Base-by-base conservation (phyloP, 352 stramenopile species). In the Phytophthora meadii region DNA sequence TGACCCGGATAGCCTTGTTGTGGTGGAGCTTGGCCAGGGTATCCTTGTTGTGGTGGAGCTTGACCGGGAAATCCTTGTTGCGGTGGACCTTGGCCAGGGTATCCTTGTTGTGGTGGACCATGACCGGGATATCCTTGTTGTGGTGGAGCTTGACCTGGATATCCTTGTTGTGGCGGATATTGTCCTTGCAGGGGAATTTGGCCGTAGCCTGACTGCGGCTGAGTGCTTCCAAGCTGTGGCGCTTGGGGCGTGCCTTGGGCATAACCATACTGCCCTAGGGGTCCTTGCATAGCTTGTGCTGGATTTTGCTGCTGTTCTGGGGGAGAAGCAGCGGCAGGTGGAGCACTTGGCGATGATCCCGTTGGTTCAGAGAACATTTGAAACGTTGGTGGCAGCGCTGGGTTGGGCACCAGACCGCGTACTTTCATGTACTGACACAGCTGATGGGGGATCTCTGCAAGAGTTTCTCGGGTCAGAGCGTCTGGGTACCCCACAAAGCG, bases 371-470 rank as follows among this genome's bases (percentile, higher is more conserved):
- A 61, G 50, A 89, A 84, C 22, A 66, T 44, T 51, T 86, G 70
- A 65, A 71, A 89, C 10, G 76, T 82, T 11, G 81, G 76, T 49
- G 73, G 54, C 3, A 89, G 56, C 3, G 76, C 52, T 48, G 74
- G 69, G 36, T 88, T 87, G 8, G 87, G 80, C 34, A 54, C 62
- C 32, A 92, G 71, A 5, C 83, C 72, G 8, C 81, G 75, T 55
- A 84, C 78, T 61, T 81, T 81, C 82, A 95, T 92, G 72, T 89
- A 93, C 56, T 90, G 72, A 52, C 82, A 85, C 30, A 95, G 68
- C 62, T 95, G 88, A 44, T 53, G 56, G 2, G 88, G 88, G 42
- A 95, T 86, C 46, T 95, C 85, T 15, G 77, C 84, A 24, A 95
- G 71, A 19, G 82, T 80, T 70, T 87, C 76, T 40, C 75, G 58